A percentile compares a stretch with the other conserved stretches of the same genome.
Evolutionary conservation across 2,329 filamentous ascomycete species (phyloP).

Genomic region (Aaosphaeria pasadenensis): DNA sequence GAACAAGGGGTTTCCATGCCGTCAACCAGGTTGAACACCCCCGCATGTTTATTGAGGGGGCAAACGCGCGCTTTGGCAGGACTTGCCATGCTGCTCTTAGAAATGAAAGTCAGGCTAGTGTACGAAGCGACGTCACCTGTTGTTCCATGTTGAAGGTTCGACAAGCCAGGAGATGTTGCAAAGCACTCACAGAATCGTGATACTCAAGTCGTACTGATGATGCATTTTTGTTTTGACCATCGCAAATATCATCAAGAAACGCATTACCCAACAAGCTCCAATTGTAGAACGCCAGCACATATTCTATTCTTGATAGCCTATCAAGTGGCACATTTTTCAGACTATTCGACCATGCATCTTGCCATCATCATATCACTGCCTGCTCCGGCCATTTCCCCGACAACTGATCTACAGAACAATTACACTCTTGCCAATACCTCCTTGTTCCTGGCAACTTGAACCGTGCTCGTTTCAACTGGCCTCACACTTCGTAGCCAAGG

Average conservation of each 20-base stretch:
- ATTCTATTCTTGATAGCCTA: conserved; percentile 1
- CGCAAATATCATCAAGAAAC: too few relatives aligned
- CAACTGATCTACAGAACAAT: conserved; percentile 18
- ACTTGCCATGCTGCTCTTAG: too few relatives aligned
- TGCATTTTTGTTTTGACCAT: too few relatives aligned
- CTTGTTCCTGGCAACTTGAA: conserved; percentile 13
- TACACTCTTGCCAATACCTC: conserved; percentile 5
- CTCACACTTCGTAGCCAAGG: conserved; percentile 7
- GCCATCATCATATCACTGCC: conserved; percentile 15
- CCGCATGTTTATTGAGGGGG: conserved; percentile 7
- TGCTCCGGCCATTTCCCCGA: conserved; percentile 16
- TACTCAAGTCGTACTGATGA: too few relatives aligned
- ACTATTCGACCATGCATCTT: too few relatives aligned
- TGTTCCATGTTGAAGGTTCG: too few relatives aligned
- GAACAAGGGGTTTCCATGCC: conserved; percentile 4
- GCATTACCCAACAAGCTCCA: too few relatives aligned
- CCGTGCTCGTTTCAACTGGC: conserved; percentile 18
- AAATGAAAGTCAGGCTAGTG: too few relatives aligned
- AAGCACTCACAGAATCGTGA: too few relatives aligned
- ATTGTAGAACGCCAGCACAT: conserved; percentile 10
- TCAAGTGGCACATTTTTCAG: neutral
- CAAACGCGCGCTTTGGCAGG: neutral
- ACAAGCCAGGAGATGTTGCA: too few relatives aligned
- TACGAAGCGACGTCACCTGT: conserved; percentile 19
- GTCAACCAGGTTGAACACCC: conserved; percentile 3